These are phyloP conservation scores for Magnaporthales sp. DNA, from an alignment of 2,329 filamentous ascomycete species.

Conservation along the genomic window DNA sequence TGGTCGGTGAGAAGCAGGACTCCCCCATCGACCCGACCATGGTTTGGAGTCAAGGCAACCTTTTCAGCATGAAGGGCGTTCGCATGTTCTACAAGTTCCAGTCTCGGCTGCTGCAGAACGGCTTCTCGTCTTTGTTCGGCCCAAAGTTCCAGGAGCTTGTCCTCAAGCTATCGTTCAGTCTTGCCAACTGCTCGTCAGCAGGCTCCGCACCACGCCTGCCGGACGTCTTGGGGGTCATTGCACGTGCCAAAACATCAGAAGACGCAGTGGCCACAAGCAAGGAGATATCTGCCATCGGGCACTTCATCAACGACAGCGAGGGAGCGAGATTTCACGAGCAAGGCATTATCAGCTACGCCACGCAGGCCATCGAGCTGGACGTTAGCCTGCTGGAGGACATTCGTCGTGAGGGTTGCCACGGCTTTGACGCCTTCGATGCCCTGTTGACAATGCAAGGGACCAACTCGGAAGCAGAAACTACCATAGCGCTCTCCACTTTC, in stretches of 20 bases:
- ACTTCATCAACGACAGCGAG: conserved; percentile 37
- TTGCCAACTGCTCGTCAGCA: conserved; percentile 29
- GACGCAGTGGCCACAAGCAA: conserved; percentile 37
- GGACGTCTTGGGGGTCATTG: conserved; percentile 33
- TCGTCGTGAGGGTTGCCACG: conserved; percentile 40
- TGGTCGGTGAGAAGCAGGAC: conserved; percentile 30
- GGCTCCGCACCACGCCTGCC: conserved; percentile 28
- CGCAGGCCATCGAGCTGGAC: conserved; percentile 38
- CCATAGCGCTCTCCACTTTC: conserved; percentile 33
- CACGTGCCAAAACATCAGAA: conserved; percentile 31
- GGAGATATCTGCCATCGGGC: conserved; percentile 39
- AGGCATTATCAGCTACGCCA: conserved; percentile 41
- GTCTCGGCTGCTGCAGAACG: conserved; percentile 38
- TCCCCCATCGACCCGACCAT: conserved; percentile 28
- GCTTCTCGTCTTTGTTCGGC: conserved; percentile 41
- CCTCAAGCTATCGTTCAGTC: conserved; percentile 40
- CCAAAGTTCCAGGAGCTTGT: conserved; percentile 43
- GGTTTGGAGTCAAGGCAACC: conserved; percentile 35
- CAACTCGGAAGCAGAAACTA: conserved; percentile 22
- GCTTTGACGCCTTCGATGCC: conserved; percentile 45
- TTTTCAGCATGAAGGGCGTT: conserved; percentile 40
- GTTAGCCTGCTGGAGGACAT: conserved; percentile 45
- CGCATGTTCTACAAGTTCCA: conserved; percentile 45
- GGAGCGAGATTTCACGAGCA: conserved; percentile 40
- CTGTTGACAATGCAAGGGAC: conserved; percentile 31